Base-by-base conservation (phyloP, 768 basidiomycete genomes). In the Leccinum pellstonianum region DNA sequence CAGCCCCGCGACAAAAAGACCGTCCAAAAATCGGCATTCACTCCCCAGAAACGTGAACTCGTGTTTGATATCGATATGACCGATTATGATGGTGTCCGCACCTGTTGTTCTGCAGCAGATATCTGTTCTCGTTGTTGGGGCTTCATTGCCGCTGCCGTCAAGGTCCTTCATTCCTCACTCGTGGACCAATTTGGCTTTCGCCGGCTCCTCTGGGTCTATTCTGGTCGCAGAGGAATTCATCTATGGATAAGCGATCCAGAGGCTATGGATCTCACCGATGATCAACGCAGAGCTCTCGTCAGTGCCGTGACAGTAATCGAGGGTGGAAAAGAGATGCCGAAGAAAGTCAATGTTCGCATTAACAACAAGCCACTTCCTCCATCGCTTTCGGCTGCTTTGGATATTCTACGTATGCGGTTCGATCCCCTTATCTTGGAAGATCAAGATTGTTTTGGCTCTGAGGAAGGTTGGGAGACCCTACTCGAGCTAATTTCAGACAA, bases 61-160 rank as follows among this genome's bases (percentile, higher is more conserved):
- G 96, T 98, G 1, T 97, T 99, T 72, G 97, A 99, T 85, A 98
- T 99, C 71, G 97, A 99, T 76, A 98, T 99, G 97, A 96, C 97
- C 15, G 97, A 99, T 76, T 99, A 98, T 76, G 96, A 99, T 72
- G 80, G 87, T 49, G 84, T 98, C 68, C 87, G 97, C 52, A 98
- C 95, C 1, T 99, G 97, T 75, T 98, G 97, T 77, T 86, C 87
- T 12, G 91, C 85, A 52, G 92, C 94, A 49, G 87, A 83, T 57
- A 96, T 99, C 73, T 99, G 97, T 77, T 83, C 81, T 62, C 83
- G 87, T 43, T 99, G 97, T 75, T 99, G 97, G 97, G 83, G 80
- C 2, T 99, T 95, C 77, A 98, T 99, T 69, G 84, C 91, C 14
- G 88, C 88, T 38, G 96, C 97, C 0, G 95, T 97, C 47, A 86